These are phyloP conservation scores for Sporothrix globosa DNA, from an alignment of 2,329 filamentous ascomycete species.

Conservation along the genomic window DNA sequence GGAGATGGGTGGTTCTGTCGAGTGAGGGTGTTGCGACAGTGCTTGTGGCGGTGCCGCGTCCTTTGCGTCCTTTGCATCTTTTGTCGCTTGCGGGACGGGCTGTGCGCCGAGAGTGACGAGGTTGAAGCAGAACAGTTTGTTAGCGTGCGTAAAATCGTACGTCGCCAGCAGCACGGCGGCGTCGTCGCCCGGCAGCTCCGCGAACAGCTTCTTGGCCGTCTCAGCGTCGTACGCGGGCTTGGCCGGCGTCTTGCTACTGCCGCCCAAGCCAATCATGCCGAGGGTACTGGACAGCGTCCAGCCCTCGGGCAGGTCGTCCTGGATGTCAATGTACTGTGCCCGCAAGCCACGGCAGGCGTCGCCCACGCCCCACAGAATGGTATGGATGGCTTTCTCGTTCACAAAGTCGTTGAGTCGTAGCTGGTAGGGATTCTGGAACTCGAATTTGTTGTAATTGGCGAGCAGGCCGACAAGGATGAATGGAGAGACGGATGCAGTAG, in stretches of 20 bases:
- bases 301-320: constrained; percentile 86
- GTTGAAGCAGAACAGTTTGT: constrained; percentile 91
- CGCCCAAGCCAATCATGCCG: constrained; percentile 80
- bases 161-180: constrained; percentile 80
- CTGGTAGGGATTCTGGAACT: constrained; percentile 95
- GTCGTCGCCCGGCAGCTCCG: constrained; percentile 75
- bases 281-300: constrained; percentile 84
- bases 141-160: constrained; percentile 92
- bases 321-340: constrained; percentile 78
- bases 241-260: constrained; percentile 59
- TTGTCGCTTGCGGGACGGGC: constrained; percentile 37
- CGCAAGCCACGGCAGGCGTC: constrained; percentile 69
- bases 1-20: constrained; percentile 72
- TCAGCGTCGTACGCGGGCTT: constrained; percentile 70
- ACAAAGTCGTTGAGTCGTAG: constrained; percentile 92
- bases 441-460: constrained; percentile 99
- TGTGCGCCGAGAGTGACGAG: constrained; percentile 62
- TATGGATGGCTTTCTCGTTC: constrained; percentile 83
- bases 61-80: neutral
- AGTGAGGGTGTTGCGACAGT: neutral
- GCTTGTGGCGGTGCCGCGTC: neutral
- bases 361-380: constrained; percentile 77
- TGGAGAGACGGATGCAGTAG: constrained; percentile 58
- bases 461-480: constrained; percentile 84
- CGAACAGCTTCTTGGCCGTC: constrained; percentile 79